phyloP scores from a whole-genome alignment of 1,284 basidiomycete genomes.

The Salmacisia buchloeana region DNA sequence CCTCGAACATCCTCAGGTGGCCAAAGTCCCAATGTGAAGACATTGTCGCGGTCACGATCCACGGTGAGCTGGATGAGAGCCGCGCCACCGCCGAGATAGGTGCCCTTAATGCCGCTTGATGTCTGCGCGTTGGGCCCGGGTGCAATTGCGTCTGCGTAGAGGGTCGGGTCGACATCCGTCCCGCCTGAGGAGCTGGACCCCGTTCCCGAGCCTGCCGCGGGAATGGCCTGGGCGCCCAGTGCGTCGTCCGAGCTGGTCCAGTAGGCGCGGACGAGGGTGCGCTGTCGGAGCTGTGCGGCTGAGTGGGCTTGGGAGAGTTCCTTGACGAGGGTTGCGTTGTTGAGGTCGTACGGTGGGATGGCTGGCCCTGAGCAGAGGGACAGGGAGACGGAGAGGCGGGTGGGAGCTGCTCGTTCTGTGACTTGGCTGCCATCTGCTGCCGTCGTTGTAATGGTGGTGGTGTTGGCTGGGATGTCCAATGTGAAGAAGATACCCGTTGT shows the following conservation, averaged over 20 bases:
- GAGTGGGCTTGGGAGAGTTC: slow-evolving; percentile 14
- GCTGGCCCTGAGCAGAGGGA: slow-evolving; percentile 40
- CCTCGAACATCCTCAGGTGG: slow-evolving; percentile 9
- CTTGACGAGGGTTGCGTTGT: slow-evolving; percentile 29
- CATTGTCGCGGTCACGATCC: slow-evolving; percentile 18
- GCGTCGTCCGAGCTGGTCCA: slow-evolving; percentile 23
- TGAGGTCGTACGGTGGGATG: slow-evolving; percentile 41
- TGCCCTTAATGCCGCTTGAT: background rate
- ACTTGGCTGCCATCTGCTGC: slow-evolving; percentile 12
- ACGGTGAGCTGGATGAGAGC: slow-evolving; percentile 23
- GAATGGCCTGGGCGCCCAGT: slow-evolving; percentile 20
- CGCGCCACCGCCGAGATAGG: slow-evolving; percentile 26
- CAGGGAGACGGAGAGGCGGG: slow-evolving; percentile 28
- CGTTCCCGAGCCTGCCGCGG: slow-evolving; percentile 10
- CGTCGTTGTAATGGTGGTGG: slow-evolving; percentile 4
- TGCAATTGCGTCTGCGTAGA: background rate
- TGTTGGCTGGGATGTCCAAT: slow-evolving; percentile 22
- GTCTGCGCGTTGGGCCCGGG: slow-evolving; percentile 19
- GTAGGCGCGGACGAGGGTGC: slow-evolving; percentile 34
- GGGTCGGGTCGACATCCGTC: background rate
- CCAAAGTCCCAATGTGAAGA: slow-evolving; percentile 14
- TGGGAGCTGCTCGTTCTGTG: background rate
- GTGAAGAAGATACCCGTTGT: slow-evolving; percentile 29
- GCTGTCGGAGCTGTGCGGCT: slow-evolving; percentile 24
- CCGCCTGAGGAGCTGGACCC: too few relatives aligned